Evolutionary conservation across 169 alveolate species (phyloP), one percentile per base, ranked within the genome.

Genomic region (Pseudocohnilembus persalinus): DNA sequence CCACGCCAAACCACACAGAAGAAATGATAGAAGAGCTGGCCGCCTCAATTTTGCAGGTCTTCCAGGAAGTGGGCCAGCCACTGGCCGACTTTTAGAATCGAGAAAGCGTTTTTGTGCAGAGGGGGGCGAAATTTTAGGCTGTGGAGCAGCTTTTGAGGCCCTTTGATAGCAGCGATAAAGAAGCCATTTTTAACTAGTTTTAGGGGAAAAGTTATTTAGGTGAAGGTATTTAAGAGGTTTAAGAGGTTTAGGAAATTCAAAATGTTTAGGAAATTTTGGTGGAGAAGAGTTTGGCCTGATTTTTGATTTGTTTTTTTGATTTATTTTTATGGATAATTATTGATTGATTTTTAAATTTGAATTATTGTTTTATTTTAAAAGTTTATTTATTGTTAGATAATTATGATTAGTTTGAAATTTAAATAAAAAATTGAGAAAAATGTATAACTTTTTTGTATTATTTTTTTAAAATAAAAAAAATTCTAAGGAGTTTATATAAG

Each of bases 1-100:
- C 98, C 30, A 91, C 96, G 33, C 98, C 98, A 27, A 83, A 89
- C 32, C 98, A 96, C 88, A 87, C 95, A 27, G 92, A 85, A 72
- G 94, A 94, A 29, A 95, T 92, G 88, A 87, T 95, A 78, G 93
- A 88, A 27, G 88, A 92, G 27, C 89, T 96, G 64, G 94, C 91
- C 27, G 80, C 79, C 28, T 86, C 96, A 29, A 84, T 87, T 1
- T 75, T 88, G 63, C 29, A 75, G 26, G 92, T 90, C 0, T 92
- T 88, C 82, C 33, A 82, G 68, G 74, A 81, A 20, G 68, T 49
- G 26, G 68, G 68, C 82, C n/a, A n/a, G n/a, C n/a, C n/a, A n/a
- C n/a, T n/a, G 20, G 68, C 20, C 4, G 68, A 49, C 20, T 4
- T 49, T 20, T 4, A 11, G 4, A 49, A 4, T 20, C 26, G 68